A percentile compares a stretch with the other conserved stretches of the same genome.
Evolutionary conservation across 495 filamentous ascomycete species (phyloP).

Genomic region (Tuber microsphaerosporum): DNA sequence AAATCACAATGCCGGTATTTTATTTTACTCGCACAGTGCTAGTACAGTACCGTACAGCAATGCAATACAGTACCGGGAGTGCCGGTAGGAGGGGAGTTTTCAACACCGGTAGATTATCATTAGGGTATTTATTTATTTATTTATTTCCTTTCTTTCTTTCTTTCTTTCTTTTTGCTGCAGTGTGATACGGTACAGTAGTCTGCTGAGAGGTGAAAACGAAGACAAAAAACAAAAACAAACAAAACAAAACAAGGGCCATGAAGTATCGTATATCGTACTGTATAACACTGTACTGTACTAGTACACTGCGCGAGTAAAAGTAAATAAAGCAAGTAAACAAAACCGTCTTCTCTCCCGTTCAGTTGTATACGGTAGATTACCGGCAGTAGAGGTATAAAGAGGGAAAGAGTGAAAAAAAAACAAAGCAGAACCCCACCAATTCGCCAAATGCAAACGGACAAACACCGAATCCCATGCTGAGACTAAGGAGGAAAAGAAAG

Average conservation of each 20-base stretch:
- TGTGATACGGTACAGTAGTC: not conserved
- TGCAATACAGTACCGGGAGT: too few species aligned
- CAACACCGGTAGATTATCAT: not conserved
- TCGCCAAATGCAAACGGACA: not conserved
- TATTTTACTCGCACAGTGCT: too few species aligned
- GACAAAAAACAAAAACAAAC: too few species aligned
- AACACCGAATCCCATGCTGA: not conserved
- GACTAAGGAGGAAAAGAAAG: not conserved
- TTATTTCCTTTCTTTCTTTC: not conserved
- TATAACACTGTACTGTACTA: too few species aligned
- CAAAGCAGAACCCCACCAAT: slow-evolving; percentile 1
- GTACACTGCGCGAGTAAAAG: not conserved
- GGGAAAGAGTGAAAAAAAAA: not conserved
- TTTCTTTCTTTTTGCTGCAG: not conserved
- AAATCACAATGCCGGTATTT: not conserved
- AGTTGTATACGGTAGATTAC: too few species aligned
- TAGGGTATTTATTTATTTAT: not conserved
- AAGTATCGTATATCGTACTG: not conserved
- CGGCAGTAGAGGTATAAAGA: too few species aligned
- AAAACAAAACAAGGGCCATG: not conserved
- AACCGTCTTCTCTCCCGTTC: not conserved
- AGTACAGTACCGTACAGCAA: too few species aligned
- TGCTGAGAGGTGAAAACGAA: not conserved
- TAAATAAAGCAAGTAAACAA: not conserved
- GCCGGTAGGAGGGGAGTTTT: too few species aligned